Base-by-base conservation (phyloP, 345 rosid genomes). In the Limnanthes douglasii region DNA sequence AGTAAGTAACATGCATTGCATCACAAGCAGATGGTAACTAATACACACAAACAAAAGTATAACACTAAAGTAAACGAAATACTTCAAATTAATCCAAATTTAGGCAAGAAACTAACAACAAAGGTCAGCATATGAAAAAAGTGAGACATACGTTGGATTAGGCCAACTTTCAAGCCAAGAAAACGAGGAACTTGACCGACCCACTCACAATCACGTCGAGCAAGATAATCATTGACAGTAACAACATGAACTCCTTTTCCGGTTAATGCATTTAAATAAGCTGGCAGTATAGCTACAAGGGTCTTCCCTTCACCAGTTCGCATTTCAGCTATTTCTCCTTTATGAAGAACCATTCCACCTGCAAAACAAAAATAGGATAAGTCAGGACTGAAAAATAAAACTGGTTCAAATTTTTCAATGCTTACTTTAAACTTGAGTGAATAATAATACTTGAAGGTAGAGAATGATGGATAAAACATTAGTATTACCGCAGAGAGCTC, bases 261-360 rank as follows among this genome's bases (percentile, higher is more conserved):
- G 56, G 68, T 72, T 28, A 88, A 65, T 39, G 97, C 95, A 59
- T 88, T 88, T 66, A 88, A 61, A 69, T 78, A 83, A 55, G 97
- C 95, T 12, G 97, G 95, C 45, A 88, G 68, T 31, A 88, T 71
- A 15, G 97, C 97, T 40, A 88, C 97, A 53, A 88, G 95, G 4
- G 95, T 83, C 70, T 88, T 88, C 47, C 97, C 97, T 70, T 88
- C 97, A 64, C 97, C 97, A 27, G 97, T 83, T 51, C 93, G 76
- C 95, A 88, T 83, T 63, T 88, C 97, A 46, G 97, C 81, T 41
- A 88, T 83, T 62, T 88, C 93, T 18, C 97, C 97, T 56, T 76
- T 88, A 30, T 88, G 97, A 57, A 88, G 97, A 28, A 88, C 97
- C 86, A 79, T 76, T 45, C 84, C 95, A 64, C 97, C 97, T 88